A percentile compares a stretch with the other conserved stretches of the same genome.
These are phyloP conservation scores for Pisolithus tinctorius DNA, from an alignment of 768 basidiomycete species.

Conservation along the genomic window DNA sequence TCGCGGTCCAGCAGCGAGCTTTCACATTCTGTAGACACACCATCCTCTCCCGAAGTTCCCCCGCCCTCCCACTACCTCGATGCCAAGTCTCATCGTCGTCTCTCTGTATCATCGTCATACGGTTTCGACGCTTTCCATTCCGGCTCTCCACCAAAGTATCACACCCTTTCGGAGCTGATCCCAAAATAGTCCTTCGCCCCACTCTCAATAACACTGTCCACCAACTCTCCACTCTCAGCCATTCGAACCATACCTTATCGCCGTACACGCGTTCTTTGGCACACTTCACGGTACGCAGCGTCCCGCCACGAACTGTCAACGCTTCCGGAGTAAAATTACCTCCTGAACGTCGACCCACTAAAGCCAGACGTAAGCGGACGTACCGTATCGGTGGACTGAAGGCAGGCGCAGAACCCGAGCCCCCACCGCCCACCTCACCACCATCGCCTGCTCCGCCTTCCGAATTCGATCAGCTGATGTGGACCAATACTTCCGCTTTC, in stretches of 20 bases:
- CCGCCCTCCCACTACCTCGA: constrained; percentile 12
- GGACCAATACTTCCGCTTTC: constrained; percentile 61
- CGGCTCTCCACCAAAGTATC: constrained; percentile 29
- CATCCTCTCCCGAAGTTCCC: constrained; percentile 31
- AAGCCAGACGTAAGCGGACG: constrained; percentile 71
- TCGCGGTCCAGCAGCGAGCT: constrained; percentile 43
- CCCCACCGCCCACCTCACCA: constrained; percentile 13
- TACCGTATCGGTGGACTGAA: constrained; percentile 46
- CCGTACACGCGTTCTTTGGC: constrained; percentile 88
- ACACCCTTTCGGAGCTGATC: constrained; percentile 31
- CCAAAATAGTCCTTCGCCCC: constrained; percentile 60
- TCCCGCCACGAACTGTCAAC: constrained; percentile 53
- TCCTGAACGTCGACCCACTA: constrained; percentile 49
- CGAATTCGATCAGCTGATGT: constrained; percentile 68
- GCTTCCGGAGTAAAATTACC: constrained; percentile 28
- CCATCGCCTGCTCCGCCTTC: constrained; percentile 34
- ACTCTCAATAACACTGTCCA: constrained; percentile 69
- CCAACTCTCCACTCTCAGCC: constrained; percentile 78
- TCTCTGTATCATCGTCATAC: constrained; percentile 29
- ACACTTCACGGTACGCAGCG: constrained; percentile 89
- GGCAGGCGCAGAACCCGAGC: constrained; percentile 8
- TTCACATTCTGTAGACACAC: constrained; percentile 40
- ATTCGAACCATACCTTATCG: constrained; percentile 89
- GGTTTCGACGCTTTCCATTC: constrained; percentile 29
- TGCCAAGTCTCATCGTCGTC: constrained; percentile 24